These are phyloP conservation scores for Nicotiana benthamiana DNA, from an alignment of 257 asterid genomes.

Conservation along the genomic window DNA sequence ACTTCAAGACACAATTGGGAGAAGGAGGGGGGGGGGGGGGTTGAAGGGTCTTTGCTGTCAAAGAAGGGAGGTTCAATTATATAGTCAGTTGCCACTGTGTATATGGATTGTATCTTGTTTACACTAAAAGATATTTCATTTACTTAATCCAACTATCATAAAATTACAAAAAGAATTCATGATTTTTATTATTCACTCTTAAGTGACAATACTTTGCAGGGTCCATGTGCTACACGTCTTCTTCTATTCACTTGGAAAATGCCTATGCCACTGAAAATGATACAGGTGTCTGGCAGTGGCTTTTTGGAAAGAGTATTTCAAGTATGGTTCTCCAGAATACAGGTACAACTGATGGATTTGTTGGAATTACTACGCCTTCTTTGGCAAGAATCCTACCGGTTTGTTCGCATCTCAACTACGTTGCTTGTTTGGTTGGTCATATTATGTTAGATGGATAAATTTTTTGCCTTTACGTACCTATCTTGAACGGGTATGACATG, in stretches of 20 bases:
- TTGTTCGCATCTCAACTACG: conserved; percentile 1
- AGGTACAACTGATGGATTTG: conserved; percentile 83
- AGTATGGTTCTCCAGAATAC: conserved; percentile 73
- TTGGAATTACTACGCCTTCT: conserved; percentile 97
- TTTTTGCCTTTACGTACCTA: no score
- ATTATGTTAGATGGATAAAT: no score
- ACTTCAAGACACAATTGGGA: no score
- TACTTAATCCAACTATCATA: not conserved
- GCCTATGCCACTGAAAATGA: conserved; percentile 79
- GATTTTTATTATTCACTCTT: not conserved
- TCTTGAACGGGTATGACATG: no score
- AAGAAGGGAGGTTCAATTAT: no score
- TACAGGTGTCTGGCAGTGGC: conserved; percentile 95
- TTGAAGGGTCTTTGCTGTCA: no score
- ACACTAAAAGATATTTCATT: no score
- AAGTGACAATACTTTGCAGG: conserved; percentile 42
- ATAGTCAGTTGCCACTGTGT: no score
- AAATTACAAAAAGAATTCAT: no score
- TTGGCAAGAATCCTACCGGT: conserved; percentile 93
- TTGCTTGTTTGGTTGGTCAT: not conserved
- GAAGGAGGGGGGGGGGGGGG: no score
- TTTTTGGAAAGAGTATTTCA: conserved; percentile 74
- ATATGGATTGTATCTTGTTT: no score
- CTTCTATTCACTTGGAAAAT: conserved; percentile 79
- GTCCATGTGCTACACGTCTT: conserved; percentile 99